Evolutionary conservation across 257 asterid species (phyloP).

Genomic region (Marsdenia floribunda): DNA sequence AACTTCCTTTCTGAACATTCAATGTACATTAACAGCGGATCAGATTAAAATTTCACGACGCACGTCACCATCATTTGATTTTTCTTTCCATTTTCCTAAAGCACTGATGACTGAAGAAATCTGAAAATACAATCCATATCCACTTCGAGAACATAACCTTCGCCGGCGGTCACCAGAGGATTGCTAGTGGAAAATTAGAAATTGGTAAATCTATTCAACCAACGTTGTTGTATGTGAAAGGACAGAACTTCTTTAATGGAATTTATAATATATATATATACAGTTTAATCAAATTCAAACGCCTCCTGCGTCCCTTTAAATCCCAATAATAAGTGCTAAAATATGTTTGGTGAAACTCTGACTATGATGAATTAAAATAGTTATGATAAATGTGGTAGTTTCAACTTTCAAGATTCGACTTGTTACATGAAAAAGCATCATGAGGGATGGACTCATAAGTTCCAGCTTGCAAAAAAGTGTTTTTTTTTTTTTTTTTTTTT

Average conservation of each 20-base stretch:
- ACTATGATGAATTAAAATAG: background rate
- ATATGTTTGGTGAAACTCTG: conserved; percentile 8
- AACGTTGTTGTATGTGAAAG: too few relatives aligned
- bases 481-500: background rate
- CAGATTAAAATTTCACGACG: conserved; percentile 6
- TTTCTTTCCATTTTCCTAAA: conserved; percentile 1
- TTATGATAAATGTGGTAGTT: background rate
- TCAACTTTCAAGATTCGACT: background rate
- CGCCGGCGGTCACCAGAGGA: conserved; percentile 17
- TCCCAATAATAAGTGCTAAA: background rate
- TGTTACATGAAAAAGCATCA: background rate
- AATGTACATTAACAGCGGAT: background rate
- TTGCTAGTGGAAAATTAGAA: background rate
- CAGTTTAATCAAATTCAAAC: background rate
- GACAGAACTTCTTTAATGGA: too few relatives aligned
- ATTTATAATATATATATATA: too few relatives aligned
- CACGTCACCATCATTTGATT: conserved; percentile 31
- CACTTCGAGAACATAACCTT: conserved; percentile 20
- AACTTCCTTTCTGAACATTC: background rate
- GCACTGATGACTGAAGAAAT: conserved; percentile 20
- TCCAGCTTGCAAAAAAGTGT: conserved; percentile 18
- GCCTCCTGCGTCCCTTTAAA: background rate
- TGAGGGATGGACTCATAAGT: background rate
- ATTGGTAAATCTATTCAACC: background rate
- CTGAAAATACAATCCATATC: conserved; percentile 16